Evolutionary conservation across 208 protist genomes (phyloP).

Genomic region (Leishmania tropica): DNA sequence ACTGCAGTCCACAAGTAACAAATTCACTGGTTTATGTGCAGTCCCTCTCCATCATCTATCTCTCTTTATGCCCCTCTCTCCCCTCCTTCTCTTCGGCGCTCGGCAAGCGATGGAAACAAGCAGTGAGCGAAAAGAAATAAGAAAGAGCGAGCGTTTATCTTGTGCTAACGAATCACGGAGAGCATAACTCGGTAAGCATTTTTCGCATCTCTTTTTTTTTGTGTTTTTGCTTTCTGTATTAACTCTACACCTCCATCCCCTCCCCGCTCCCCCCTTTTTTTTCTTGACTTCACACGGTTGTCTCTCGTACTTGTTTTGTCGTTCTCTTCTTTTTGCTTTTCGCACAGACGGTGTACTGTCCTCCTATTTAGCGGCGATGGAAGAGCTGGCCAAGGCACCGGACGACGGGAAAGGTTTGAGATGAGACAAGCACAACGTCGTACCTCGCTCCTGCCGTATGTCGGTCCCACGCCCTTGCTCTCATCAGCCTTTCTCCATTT

Average conservation of each 20-base stretch:
- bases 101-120: neutral
- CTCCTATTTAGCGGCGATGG: neutral
- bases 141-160: neutral
- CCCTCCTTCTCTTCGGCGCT: neutral
- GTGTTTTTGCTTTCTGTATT: neutral
- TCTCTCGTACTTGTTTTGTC: neutral
- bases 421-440: slow-evolving; percentile 42
- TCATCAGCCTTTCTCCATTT: neutral
- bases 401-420: slow-evolving; percentile 11
- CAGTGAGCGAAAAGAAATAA: neutral
- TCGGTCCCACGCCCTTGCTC: neutral
- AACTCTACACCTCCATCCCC: neutral
- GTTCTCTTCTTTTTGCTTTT: neutral
- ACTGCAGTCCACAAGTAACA: neutral
- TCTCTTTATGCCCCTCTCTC: neutral
- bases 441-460: slow-evolving; percentile 18
- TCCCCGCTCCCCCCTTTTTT: neutral
- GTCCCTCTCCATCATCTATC: neutral
- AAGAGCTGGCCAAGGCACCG: neutral
- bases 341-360: neutral
- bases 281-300: neutral
- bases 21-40: neutral
- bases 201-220: slow-evolving; percentile 3
- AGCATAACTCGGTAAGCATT: neutral
- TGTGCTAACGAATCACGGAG: neutral